Evolutionary conservation across 345 rosid genomes (phyloP).

Genomic region (Syzygium aromaticum): DNA sequence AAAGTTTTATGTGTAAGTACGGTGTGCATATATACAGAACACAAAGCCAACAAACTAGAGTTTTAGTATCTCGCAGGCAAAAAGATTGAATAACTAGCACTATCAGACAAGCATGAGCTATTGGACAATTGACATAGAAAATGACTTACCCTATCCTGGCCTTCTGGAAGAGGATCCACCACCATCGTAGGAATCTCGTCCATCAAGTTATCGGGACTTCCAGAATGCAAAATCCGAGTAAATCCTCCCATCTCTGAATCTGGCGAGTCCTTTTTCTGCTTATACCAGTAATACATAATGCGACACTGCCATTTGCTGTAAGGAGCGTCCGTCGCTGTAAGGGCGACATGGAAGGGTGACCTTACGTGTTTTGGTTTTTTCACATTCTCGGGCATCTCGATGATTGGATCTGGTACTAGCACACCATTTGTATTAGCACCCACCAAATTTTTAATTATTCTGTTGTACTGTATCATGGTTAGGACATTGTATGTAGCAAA

Average conservation of each 20-base stretch:
- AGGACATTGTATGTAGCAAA: slow-evolving; percentile 75
- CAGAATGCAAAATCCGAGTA: slow-evolving; percentile 87
- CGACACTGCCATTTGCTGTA: slow-evolving; percentile 98
- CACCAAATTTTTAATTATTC: slow-evolving; percentile 21
- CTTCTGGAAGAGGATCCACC: slow-evolving; percentile 92
- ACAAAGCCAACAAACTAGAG: neutral
- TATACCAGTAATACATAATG: slow-evolving; percentile 94
- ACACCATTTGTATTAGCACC: slow-evolving; percentile 18
- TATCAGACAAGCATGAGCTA: neutral
- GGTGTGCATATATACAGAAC: neutral
- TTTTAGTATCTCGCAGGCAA: neutral
- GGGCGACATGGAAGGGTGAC: slow-evolving; percentile 66
- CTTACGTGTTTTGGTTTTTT: slow-evolving; percentile 28
- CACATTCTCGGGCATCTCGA: slow-evolving; percentile 48
- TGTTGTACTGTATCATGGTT: slow-evolving; percentile 38
- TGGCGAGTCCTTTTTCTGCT: slow-evolving; percentile 59
- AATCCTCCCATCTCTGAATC: slow-evolving; percentile 96
- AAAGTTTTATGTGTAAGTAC: neutral
- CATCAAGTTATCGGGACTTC: slow-evolving; percentile 79
- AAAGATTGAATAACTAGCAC: neutral
- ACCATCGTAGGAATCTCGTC: slow-evolving; percentile 83
- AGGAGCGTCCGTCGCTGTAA: slow-evolving; percentile 82
- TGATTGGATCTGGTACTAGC: slow-evolving; percentile 51
- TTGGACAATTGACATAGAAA: neutral
- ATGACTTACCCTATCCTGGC: slow-evolving; percentile 66